A percentile compares a stretch with the other conserved stretches of the same genome.
Evolutionary conservation across 2,329 filamentous ascomycete species (phyloP).

Genomic region (Cladosporium phlei): DNA sequence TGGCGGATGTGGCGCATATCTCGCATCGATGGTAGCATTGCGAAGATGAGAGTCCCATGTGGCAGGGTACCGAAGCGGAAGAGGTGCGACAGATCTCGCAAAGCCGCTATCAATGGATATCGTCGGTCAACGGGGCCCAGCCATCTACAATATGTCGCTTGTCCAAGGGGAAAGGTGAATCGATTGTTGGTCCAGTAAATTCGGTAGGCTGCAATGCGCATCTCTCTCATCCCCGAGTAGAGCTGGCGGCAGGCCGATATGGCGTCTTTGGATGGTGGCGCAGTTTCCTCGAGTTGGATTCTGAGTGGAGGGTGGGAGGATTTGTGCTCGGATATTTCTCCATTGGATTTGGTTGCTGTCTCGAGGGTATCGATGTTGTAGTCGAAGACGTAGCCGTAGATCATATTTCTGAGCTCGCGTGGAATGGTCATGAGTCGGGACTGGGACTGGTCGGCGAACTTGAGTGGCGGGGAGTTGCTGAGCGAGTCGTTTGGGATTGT

Average conservation of each 20-base stretch:
- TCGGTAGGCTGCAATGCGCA: background rate
- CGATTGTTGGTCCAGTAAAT: background rate
- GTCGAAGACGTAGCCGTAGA: background rate
- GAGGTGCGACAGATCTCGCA: too few relatives aligned
- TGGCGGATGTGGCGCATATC: too few relatives aligned
- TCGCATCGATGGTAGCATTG: too few relatives aligned
- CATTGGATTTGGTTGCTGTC: background rate
- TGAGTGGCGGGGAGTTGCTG: too few relatives aligned
- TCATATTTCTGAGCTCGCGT: background rate
- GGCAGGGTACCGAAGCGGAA: too few relatives aligned
- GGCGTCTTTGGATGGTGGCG: background rate
- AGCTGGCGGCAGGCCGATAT: slow-evolving; percentile 1
- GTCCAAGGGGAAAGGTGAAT: too few relatives aligned
- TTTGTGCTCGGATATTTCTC: background rate
- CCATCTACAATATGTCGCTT: too few relatives aligned
- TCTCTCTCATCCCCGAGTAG: background rate
- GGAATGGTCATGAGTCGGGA: background rate
- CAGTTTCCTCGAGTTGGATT: background rate
- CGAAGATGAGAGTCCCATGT: too few relatives aligned
- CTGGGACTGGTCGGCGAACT: background rate
- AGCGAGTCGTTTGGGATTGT: too few relatives aligned
- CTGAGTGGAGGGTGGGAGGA: background rate
- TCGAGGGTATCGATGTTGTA: background rate
- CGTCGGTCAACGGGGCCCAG: too few relatives aligned
- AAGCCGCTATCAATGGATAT: too few relatives aligned